Evolutionary conservation across 2,329 filamentous ascomycete species (phyloP).

Genomic region (Monosporascus sp.): DNA sequence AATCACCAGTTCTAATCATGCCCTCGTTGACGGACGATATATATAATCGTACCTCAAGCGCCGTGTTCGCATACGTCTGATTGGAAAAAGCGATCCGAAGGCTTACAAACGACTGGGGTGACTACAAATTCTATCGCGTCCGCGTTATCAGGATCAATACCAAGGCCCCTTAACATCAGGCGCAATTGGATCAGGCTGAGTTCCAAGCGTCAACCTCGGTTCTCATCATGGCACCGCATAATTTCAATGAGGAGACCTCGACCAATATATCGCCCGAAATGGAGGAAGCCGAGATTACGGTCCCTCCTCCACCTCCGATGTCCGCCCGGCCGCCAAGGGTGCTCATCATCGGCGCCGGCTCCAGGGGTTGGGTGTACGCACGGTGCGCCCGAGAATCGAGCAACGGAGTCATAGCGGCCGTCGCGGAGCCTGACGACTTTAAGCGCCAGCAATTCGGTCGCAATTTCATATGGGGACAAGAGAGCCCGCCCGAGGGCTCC

Average conservation of each 20-base stretch:
- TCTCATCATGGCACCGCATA: slow-evolving; percentile 23
- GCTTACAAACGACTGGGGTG: too few relatives aligned
- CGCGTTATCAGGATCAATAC: too few relatives aligned
- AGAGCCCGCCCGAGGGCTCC: slow-evolving; percentile 51
- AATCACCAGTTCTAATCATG: too few relatives aligned
- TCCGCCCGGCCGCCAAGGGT: slow-evolving; percentile 56
- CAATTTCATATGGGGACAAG: slow-evolving; percentile 65
- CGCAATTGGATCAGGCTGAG: too few relatives aligned
- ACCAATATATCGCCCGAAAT: slow-evolving; percentile 2
- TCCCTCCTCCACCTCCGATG: slow-evolving; percentile 36
- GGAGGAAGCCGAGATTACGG: slow-evolving; percentile 22
- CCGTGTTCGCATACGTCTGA: too few relatives aligned
- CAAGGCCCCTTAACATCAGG: too few relatives aligned
- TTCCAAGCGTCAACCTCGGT: too few relatives aligned
- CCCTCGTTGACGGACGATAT: too few relatives aligned
- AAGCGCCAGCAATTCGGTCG: slow-evolving; percentile 68
- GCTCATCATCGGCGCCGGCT: slow-evolving; percentile 77
- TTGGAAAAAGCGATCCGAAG: too few relatives aligned
- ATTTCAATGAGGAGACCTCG: slow-evolving; percentile 15
- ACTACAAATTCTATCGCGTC: too few relatives aligned
- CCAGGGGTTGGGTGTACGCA: slow-evolving; percentile 71
- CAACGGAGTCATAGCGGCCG: slow-evolving; percentile 64
- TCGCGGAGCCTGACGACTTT: slow-evolving; percentile 76
- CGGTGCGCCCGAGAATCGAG: slow-evolving; percentile 59
- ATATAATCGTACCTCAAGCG: too few relatives aligned